Conservation (phyloP, 768 basidiomycete species). For the Panaeolus papilionaceus region DNA sequence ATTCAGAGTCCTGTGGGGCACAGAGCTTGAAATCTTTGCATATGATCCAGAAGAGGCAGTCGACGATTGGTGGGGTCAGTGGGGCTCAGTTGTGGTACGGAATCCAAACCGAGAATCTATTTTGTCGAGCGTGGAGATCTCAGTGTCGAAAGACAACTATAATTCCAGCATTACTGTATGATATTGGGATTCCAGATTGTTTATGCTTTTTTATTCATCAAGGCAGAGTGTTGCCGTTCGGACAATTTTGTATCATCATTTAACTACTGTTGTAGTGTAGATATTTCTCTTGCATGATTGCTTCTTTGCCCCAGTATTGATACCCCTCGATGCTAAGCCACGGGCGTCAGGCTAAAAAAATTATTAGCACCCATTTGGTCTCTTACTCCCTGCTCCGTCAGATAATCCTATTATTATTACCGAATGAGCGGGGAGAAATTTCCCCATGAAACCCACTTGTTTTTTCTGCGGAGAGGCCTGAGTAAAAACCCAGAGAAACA, state of each 20-base stretch:
- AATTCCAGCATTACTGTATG: background rate
- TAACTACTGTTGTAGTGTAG: slow-evolving; percentile 1
- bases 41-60: slow-evolving; percentile 62
- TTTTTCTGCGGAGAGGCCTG: background rate
- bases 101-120: slow-evolving; percentile 18
- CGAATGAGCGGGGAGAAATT: background rate
- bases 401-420: background rate
- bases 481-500: background rate
- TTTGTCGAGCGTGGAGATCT: slow-evolving; percentile 20
- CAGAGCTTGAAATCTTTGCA: slow-evolving; percentile 53
- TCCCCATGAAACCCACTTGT: background rate
- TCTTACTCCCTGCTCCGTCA: slow-evolving; percentile 6
- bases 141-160: slow-evolving; percentile 15
- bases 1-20: slow-evolving; percentile 57
- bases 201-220: background rate
- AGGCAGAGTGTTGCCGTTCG: background rate
- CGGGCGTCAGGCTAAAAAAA: background rate
- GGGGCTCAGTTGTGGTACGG: slow-evolving; percentile 14
- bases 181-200: background rate
- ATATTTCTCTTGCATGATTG: background rate
- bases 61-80: slow-evolving; percentile 62
- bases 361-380: background rate
- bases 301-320: background rate
- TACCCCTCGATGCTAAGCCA: background rate
- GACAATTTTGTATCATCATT: background rate